These are phyloP conservation scores for Ustilago tritici DNA, from an alignment of 1,284 basidiomycete species.

Conservation along the genomic window DNA sequence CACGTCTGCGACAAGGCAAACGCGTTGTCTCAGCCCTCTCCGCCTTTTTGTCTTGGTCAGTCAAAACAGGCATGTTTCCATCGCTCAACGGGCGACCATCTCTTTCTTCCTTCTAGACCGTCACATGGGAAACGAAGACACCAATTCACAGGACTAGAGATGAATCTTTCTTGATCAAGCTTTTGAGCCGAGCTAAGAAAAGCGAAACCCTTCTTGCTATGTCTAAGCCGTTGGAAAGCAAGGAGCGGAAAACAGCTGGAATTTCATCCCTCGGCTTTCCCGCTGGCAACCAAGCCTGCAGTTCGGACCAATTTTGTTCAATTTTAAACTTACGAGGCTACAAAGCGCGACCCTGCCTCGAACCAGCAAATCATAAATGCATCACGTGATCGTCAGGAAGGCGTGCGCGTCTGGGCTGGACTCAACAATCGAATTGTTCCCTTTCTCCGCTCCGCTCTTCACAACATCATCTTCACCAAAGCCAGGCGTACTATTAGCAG, in stretches of 20 bases:
- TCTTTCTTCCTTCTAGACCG: no score
- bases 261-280: neutral
- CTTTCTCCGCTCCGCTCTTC: no score
- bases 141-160: no score
- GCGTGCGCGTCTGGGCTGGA: no score
- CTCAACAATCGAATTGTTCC: no score
- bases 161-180: no score
- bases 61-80: neutral
- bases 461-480: no score
- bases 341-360: neutral
- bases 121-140: no score
- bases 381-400: no score
- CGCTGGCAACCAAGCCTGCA: neutral
- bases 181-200: no score
- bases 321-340: neutral
- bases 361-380: neutral
- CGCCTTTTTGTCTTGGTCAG: conserved; percentile 4
- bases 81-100: neutral
- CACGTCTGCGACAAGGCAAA: conserved; percentile 2
- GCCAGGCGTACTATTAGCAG: no score
- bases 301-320: neutral
- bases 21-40: neutral
- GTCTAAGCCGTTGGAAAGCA: neutral
- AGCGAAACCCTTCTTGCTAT: no score
- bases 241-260: neutral